These are phyloP conservation scores for Suillus americanus DNA, from an alignment of 768 basidiomycete genomes.

Conservation along the genomic window DNA sequence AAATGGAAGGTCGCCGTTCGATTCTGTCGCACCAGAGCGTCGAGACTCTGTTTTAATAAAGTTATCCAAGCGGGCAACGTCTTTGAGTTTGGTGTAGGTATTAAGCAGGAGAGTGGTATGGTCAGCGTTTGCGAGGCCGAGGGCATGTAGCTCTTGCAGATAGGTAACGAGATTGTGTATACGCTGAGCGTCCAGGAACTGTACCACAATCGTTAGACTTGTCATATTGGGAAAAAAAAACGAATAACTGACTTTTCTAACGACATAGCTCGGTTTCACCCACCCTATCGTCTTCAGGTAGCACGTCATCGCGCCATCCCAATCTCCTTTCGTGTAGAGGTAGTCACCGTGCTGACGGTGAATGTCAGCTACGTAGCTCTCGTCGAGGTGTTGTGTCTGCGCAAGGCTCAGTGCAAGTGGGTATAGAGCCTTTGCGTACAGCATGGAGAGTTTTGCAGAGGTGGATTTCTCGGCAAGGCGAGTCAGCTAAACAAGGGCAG, in stretches of 20 bases:
- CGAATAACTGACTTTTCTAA: constrained; percentile 72
- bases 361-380: constrained; percentile 79
- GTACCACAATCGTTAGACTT: constrained; percentile 11
- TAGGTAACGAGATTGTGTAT: constrained; percentile 96
- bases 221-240: neutral
- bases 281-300: constrained; percentile 88
- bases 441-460: constrained; percentile 78
- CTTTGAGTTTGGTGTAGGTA: constrained; percentile 96
- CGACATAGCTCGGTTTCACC: constrained; percentile 92
- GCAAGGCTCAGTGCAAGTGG: constrained; percentile 82
- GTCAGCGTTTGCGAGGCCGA: constrained; percentile 90
- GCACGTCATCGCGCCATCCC: constrained; percentile 91
- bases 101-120: constrained; percentile 97
- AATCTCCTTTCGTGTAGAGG: constrained; percentile 87
- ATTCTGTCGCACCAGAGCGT: constrained; percentile 30
- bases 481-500: constrained; percentile 44
- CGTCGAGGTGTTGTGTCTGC: constrained; percentile 72
- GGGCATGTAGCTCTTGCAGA: constrained; percentile 90
- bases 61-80: constrained; percentile 80
- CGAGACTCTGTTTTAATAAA: constrained; percentile 90
- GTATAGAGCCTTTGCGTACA: constrained; percentile 81
- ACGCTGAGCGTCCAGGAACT: constrained; percentile 97
- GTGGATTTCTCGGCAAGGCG: constrained; percentile 80
- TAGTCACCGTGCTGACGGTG: constrained; percentile 90
- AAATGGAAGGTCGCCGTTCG: constrained; percentile 79